These are phyloP conservation scores for Coemansia javaensis DNA, from an alignment of 192 early-diverging fungal genomes.

Conservation along the genomic window DNA sequence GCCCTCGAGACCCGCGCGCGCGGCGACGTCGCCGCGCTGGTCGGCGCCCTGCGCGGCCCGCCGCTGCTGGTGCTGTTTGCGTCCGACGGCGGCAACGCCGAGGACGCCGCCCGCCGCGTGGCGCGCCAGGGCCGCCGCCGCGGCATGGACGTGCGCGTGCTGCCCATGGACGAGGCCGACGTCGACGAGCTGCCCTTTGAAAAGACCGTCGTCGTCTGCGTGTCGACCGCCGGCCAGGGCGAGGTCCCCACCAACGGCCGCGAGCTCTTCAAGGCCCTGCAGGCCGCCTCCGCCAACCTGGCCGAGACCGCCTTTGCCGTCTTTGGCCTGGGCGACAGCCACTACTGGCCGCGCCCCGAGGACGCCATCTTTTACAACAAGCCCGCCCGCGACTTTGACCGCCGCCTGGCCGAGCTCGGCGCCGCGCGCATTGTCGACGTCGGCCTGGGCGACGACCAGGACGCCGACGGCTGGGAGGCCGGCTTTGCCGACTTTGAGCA, in stretches of 20 bases:
- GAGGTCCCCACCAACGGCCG: constrained; percentile 89
- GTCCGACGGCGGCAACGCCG: constrained; percentile 87
- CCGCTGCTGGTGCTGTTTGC: constrained; percentile 84
- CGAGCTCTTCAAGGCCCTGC: constrained; percentile 82
- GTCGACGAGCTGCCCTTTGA: constrained; percentile 78
- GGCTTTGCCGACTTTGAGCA: constrained; percentile 74
- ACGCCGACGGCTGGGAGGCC: constrained; percentile 86
- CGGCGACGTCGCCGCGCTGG: constrained; percentile 62
- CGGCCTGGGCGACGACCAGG: constrained; percentile 89
- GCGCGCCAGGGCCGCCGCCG: constrained; percentile 78
- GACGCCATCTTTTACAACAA: constrained; percentile 91
- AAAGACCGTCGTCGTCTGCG: constrained; percentile 70
- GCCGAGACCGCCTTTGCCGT: constrained; percentile 69
- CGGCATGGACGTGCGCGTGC: constrained; percentile 68
- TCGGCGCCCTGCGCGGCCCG: constrained; percentile 68
- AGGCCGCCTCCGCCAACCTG: constrained; percentile 55
- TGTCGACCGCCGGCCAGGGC: constrained; percentile 92
- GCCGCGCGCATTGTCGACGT: constrained; percentile 58
- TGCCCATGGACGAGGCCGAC: constrained; percentile 77
- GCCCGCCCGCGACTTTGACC: constrained; percentile 82
- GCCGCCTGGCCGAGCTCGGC: constrained; percentile 71
- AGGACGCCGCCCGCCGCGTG: constrained; percentile 76
- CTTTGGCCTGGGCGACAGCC: constrained; percentile 88
- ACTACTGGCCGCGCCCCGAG: constrained; percentile 93
- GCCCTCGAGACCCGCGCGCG: constrained; percentile 66